Base-by-base conservation (phyloP, 164 flowering plant genomes). In the Macadamia integrifolia region DNA sequence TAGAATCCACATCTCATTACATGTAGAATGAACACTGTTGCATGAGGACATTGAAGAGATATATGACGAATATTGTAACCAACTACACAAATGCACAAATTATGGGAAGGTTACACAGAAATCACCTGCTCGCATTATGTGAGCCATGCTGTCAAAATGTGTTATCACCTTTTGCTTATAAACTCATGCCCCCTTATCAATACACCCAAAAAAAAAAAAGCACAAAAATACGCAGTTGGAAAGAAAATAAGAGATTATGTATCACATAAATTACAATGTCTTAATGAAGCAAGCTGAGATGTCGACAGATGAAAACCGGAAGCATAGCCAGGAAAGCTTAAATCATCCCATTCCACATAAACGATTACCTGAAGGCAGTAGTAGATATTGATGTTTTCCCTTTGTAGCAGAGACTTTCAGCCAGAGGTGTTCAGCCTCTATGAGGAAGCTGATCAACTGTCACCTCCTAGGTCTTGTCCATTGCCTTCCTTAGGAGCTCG, bases 401-500 rank as follows among this genome's bases (percentile, higher is more conserved):
- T 15, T 14, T 53, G 17, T 14, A 14, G 50, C 13, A 18, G 42
- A 44, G 60, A 50, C 57, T 69, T 8, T 71, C 60, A 80, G 29
- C 71, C 82, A 63, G 80, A 76, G 64, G 64, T 72, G 2, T 78
- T 75, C 66, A 79, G 71, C 64, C 81, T 74, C 75, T 84, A 65
- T 78, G 80, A 17, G 79, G 48, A 62, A 68, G 50, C 60, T 71
- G 78, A n/a, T 84, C 84, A 0, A 44, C 72, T 29, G 70, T 56
- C 64, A 60, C 29, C 40, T 82, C 86, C 58, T 87, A 90, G 17
- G 67, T 74, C 76, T 85, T 88, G 71, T 67, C 78, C 98, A 95
- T 86, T 55, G 99, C 97, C 75, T 92, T 92, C 83, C 81, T 86
- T 42, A 91, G 92, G 2, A 95, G 88, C 76, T 95, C 99, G 23